Percentiles rank a stretch among this genome's conserved stretches.
Evolutionary conservation across 768 basidiomycete genomes (phyloP).

Genomic region (Phylloporus sp.): DNA sequence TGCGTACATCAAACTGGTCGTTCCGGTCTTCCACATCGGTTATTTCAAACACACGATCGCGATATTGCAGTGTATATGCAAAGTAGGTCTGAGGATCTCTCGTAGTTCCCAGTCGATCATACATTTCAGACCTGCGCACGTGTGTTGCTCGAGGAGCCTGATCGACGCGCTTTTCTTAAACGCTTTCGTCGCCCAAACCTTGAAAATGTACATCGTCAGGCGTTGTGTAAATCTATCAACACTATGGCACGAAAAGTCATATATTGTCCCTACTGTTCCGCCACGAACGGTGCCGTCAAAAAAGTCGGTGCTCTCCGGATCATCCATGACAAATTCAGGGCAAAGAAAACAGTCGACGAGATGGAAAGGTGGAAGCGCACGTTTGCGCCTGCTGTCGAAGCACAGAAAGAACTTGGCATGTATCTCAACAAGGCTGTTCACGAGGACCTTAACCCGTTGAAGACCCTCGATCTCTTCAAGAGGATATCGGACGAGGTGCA

Average conservation of each 20-base stretch:
- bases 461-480: constrained; percentile 88
- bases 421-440: constrained; percentile 84
- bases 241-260: constrained; percentile 82
- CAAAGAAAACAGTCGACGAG: constrained; percentile 86
- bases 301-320: constrained; percentile 94
- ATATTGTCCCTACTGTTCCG: constrained; percentile 89
- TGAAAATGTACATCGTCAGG: constrained; percentile 87
- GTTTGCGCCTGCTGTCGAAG: constrained; percentile 76
- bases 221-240: constrained; percentile 80
- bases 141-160: constrained; percentile 82
- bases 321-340: constrained; percentile 95
- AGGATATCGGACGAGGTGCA: constrained; percentile 86
- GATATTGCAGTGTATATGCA: constrained; percentile 95
- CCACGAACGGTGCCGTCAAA: constrained; percentile 93
- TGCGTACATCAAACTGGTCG: constrained; percentile 93
- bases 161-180: constrained; percentile 77
- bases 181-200: constrained; percentile 88
- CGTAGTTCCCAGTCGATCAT: neutral
- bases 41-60: constrained; percentile 95
- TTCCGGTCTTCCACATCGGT: constrained; percentile 98
- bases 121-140: constrained; percentile 77
- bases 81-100: constrained; percentile 43
- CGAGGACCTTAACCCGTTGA: constrained; percentile 92
- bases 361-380: constrained; percentile 83
- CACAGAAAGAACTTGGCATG: constrained; percentile 79